A percentile compares a stretch with the other conserved stretches of the same genome.
Conservation (phyloP, 2,329 filamentous ascomycete species). For the Coniochaeta sp. region DNA sequence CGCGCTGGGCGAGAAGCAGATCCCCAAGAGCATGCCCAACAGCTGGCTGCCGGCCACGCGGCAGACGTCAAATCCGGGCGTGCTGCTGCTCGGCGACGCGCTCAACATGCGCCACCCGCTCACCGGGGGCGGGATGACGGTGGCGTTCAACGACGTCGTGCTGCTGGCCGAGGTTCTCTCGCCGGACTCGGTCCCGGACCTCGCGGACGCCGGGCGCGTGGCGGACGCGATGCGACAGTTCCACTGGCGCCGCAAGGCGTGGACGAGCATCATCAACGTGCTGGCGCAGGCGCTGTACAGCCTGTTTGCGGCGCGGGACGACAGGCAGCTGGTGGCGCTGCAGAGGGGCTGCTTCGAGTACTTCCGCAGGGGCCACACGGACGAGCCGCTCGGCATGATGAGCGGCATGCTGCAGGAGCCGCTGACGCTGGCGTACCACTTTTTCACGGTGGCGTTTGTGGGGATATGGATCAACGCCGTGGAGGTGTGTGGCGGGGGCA, state of each 20-base stretch:
- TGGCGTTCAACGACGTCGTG: constrained; percentile 88
- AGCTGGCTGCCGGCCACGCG: constrained; percentile 75
- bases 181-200: constrained; percentile 58
- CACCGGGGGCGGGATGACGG: constrained; percentile 96
- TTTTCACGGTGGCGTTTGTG: constrained; percentile 88
- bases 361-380: constrained; percentile 69
- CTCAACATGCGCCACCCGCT: constrained; percentile 99
- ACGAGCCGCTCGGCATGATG: constrained; percentile 74
- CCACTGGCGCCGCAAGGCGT: constrained; percentile 79
- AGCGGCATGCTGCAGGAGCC: constrained; percentile 76
- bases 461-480: constrained; percentile 62
- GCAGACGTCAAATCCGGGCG: constrained; percentile 54
- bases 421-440: constrained; percentile 77
- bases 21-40: constrained; percentile 87
- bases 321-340: constrained; percentile 67
- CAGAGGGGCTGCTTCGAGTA: constrained; percentile 90
- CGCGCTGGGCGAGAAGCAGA: constrained; percentile 70
- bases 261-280: constrained; percentile 90
- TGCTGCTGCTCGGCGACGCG: constrained; percentile 84
- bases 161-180: constrained; percentile 67
- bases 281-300: constrained; percentile 91
- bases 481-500: constrained; percentile 31
- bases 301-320: constrained; percentile 75
- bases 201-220: constrained; percentile 62
- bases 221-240: constrained; percentile 63